These are phyloP conservation scores for Eragrostis tef DNA, from an alignment of 202 grass and related monocot species.

Conservation along the genomic window DNA sequence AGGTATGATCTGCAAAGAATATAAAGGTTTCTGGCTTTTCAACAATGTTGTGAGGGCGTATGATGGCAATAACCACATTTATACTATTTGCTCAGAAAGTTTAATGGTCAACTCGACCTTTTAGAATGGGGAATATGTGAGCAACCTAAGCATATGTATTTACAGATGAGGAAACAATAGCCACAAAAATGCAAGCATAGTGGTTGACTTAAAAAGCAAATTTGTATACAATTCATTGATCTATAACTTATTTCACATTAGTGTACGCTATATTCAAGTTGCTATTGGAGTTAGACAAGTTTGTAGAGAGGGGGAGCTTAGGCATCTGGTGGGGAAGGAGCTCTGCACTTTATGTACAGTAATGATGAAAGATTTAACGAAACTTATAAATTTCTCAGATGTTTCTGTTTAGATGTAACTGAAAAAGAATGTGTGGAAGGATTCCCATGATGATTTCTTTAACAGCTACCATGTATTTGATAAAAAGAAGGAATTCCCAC, in stretches of 20 bases:
- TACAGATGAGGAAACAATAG: background rate
- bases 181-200: background rate
- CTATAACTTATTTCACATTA: background rate
- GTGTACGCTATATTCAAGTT: background rate
- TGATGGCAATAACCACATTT: background rate
- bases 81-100: background rate
- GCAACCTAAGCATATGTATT: background rate
- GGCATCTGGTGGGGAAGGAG: background rate
- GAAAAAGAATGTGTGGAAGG: background rate
- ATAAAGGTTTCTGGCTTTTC: background rate
- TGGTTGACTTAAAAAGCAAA: constrained; percentile 6
- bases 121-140: background rate
- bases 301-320: background rate
- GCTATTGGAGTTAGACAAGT: background rate
- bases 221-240: background rate
- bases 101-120: background rate
- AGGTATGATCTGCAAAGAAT: background rate
- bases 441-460: background rate
- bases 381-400: background rate
- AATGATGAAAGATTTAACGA: background rate
- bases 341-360: background rate
- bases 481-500: background rate
- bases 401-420: background rate
- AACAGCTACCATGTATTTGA: background rate
- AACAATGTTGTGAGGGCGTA: background rate